Evolutionary conservation across 441 rosid genomes (phyloP), one percentile per base, ranked within the genome.

Genomic region (Bruguiera hainesii): DNA sequence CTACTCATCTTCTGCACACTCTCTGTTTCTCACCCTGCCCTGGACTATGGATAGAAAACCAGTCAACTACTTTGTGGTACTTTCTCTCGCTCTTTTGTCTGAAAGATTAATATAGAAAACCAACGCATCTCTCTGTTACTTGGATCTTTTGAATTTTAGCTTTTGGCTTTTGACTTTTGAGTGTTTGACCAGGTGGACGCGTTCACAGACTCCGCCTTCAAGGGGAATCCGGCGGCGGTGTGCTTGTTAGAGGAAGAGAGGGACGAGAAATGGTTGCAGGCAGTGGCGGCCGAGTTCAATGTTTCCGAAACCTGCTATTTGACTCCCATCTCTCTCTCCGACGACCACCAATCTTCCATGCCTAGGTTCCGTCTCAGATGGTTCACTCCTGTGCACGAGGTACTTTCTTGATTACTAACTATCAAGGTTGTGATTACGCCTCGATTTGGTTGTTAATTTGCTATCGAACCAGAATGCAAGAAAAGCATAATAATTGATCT

Each of bases 381-480:
- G 96, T 92, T 92, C 75, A 87, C 93, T 49, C 95, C 96, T 23
- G 71, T 76, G 1, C 29, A 76, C n/a, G 98, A 89, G 95, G 92
- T 87, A 53, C 1, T 53, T 26, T 42, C 48, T 42, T 42, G 18
- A 42, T 42, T 42, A 37, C 15, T 37, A 37, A 3, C 48, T 13
- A 42, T 42, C 48, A 13, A 42, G 48, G 15, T 42, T 42, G 48
- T 42, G 18, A 42, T 42, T 42, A 42, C 1, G 4, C 48, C 48
- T 42, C 18, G 48, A 13, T 39, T 42, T 42, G 48, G 48, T 42
- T 42, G 48, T 13, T 42, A 42, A 42, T 13, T 42, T 42, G 16
- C 48, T 0, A 42, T 42, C 48, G 16, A 42, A 13, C 48, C 18
- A 11, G 48, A 42, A 42, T 11, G 18, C 15, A 13, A 42, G 13